Percentiles rank a stretch among this genome's conserved stretches.
Evolutionary conservation across 306 rosid species (phyloP).

Genomic region (Vigna mungo): DNA sequence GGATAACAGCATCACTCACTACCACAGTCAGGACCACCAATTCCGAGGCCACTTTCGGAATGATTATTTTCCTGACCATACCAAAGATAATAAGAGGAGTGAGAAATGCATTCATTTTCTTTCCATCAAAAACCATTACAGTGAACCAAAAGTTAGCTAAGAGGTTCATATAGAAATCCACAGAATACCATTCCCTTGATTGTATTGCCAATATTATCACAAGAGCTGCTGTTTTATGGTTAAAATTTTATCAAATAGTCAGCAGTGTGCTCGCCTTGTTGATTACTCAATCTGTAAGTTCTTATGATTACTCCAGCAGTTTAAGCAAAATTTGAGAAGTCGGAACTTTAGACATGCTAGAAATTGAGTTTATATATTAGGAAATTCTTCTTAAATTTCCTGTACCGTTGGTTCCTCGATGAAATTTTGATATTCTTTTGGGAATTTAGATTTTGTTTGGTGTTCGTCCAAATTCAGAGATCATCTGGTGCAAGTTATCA

Average conservation of each 20-base stretch:
- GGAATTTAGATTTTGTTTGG: constrained; percentile 14
- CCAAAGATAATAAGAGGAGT: too few species aligned
- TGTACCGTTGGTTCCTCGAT: neutral
- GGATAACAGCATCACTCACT: neutral
- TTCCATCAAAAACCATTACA: neutral
- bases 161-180: neutral
- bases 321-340: neutral
- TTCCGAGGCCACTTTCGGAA: neutral
- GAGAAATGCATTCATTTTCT: neutral
- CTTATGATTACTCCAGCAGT: too few species aligned
- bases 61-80: too few species aligned
- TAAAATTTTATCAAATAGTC: constrained; percentile 5
- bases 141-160: neutral
- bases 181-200: neutral
- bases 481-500: constrained; percentile 15
- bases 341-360: neutral
- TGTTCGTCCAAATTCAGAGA: too few species aligned
- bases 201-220: neutral
- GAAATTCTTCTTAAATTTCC: too few species aligned
- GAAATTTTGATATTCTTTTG: constrained; percentile 4
- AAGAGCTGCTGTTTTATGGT: constrained; percentile 1
- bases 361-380: too few species aligned
- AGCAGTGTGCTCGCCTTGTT: constrained; percentile 6
- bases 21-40: too few species aligned
- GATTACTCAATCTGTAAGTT: neutral